Evolutionary conservation across 2,329 filamentous ascomycete genomes (phyloP).

Genomic region (Paecilomyces fulvus): DNA sequence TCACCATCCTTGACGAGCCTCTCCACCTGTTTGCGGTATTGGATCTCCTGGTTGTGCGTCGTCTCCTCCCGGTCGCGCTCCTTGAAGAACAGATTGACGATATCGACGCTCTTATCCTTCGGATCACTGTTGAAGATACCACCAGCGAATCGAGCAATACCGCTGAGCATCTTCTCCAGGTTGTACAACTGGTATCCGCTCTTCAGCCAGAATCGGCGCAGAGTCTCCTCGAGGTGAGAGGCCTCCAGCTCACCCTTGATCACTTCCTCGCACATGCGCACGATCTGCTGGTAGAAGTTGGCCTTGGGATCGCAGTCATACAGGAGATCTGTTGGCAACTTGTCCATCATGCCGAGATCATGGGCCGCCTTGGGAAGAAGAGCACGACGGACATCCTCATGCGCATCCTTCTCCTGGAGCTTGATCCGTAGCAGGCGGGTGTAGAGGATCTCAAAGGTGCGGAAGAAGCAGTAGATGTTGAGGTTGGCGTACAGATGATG

Average conservation of each 20-base stretch:
- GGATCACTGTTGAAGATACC: constrained; percentile 76
- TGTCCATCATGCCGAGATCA: constrained; percentile 75
- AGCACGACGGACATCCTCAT: constrained; percentile 64
- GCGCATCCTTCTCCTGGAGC: constrained; percentile 63
- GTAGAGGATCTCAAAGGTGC: constrained; percentile 86
- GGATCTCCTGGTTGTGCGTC: constrained; percentile 82
- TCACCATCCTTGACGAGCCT: constrained; percentile 89
- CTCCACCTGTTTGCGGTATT: constrained; percentile 83
- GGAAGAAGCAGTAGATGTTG: constrained; percentile 90
- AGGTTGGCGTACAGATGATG: constrained; percentile 91
- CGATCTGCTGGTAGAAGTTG: constrained; percentile 76
- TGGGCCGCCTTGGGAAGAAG: constrained; percentile 71
- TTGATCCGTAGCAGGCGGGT: constrained; percentile 77
- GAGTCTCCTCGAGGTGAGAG: constrained; percentile 74
- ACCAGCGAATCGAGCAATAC: constrained; percentile 70
- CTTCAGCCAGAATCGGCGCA: constrained; percentile 84
- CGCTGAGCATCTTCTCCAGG: constrained; percentile 77
- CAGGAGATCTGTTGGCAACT: constrained; percentile 68
- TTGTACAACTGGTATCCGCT: constrained; percentile 92
- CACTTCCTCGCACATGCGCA: constrained; percentile 78
- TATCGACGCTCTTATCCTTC: constrained; percentile 89
- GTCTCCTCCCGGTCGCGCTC: constrained; percentile 77
- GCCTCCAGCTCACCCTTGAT: constrained; percentile 76
- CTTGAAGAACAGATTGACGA: constrained; percentile 76
- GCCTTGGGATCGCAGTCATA: constrained; percentile 53